Evolutionary conservation across 1,284 basidiomycete genomes (phyloP), one percentile per base, ranked within the genome.

Genomic region (Hymenochaete sp.): DNA sequence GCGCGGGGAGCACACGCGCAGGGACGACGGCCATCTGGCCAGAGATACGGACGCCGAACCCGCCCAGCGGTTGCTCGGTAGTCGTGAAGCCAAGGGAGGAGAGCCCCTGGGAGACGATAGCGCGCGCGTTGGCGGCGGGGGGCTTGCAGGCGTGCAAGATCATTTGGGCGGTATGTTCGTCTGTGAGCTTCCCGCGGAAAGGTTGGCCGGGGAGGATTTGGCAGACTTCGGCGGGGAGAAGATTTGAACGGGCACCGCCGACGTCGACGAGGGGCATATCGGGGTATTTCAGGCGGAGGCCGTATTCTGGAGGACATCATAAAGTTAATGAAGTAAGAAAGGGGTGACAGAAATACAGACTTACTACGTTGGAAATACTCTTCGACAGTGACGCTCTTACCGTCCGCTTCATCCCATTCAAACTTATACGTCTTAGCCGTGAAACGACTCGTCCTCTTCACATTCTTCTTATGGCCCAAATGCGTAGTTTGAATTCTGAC

Each of bases 11-110:
- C 48, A 85, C 72, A 26, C 83, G 75, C 2, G 77, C 84, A 0
- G 83, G 82, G 4, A 87, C 78, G 19, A 82, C 71, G 1, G 79
- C 68, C 82, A 88, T 86, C 47, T 83, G 67, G 1, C 59, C 62
- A 9, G 73, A 73, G 45, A 88, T 70, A 44, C 57, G 63, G 45
- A 86, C 61, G 1, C 79, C 81, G 58, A 87, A 86, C 0, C 71
- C 65, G 5, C 62, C 60, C 10, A 79, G 61, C 1, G 71, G 68
- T 5, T 62, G 63, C 0, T 68, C 59, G 16, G 59, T 61, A 5
- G 62, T 56, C 18, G 63, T 61, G 59, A 80, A 82, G 2, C 82
- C 84, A 9, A 88, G 73, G 48, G 73, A 66, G 25, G 63, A 53
- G 2, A 85, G 67, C 5, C 84, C 83, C 21, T 65, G 66, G 4